These are phyloP conservation scores for Delitschia confertaspora DNA, from an alignment of 495 filamentous ascomycete species.

Conservation along the genomic window DNA sequence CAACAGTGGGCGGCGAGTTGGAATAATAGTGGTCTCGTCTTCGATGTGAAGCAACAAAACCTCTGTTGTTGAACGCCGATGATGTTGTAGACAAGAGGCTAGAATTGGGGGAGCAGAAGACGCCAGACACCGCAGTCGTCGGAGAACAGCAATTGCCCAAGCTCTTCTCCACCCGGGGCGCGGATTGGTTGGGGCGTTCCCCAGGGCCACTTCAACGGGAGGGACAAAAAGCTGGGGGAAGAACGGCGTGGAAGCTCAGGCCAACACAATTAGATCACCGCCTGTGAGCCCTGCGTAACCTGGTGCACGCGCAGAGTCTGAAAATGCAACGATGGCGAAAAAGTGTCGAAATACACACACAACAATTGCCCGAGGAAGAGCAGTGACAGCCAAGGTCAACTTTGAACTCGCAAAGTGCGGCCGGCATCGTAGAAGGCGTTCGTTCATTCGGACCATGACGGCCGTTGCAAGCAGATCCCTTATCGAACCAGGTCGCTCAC, in stretches of 20 bases:
- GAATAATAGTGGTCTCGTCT: neutral
- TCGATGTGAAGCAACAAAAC: neutral
- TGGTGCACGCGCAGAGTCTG: neutral
- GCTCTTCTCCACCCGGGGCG: conserved; percentile 7
- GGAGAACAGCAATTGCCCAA: conserved; percentile 22
- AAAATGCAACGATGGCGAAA: neutral
- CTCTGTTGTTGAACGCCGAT: conserved; percentile 15
- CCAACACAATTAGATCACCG: too few relatives aligned
- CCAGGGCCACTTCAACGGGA: conserved; percentile 14
- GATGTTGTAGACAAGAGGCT: conserved; percentile 13
- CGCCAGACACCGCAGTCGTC: conserved; percentile 22
- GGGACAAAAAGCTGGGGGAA: conserved; percentile 19
- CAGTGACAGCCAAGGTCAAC: conserved; percentile 1
- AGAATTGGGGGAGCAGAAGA: conserved; percentile 16
- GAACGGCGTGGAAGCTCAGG: conserved; percentile 11
- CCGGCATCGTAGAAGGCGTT: conserved; percentile 12
- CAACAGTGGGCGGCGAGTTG: neutral
- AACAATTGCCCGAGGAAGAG: neutral
- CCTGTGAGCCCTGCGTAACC: conserved; percentile 12
- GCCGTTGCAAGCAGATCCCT: conserved; percentile 27
- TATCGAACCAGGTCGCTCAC: conserved; percentile 19
- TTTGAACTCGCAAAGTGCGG: neutral
- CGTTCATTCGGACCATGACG: conserved; percentile 10
- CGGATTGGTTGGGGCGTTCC: conserved; percentile 20
- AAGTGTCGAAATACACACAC: neutral